Base-by-base conservation (phyloP, 2,329 filamentous ascomycete species). In the Diaporthe australafricana region DNA sequence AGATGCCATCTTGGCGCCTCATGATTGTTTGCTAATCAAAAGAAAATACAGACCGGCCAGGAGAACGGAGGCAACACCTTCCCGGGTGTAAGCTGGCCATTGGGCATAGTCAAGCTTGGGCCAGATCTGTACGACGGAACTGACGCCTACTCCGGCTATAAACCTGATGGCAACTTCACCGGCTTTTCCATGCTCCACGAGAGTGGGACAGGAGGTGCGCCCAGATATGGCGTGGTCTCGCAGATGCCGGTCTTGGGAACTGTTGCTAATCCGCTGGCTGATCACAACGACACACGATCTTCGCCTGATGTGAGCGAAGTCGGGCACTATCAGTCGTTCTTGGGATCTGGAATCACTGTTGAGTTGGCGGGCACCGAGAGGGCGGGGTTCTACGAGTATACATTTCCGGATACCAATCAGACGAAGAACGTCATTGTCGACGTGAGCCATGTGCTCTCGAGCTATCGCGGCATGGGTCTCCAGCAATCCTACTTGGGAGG, bases 181-280 rank as follows among this genome's bases (percentile, higher is more conserved):
- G 89, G 88, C 22, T 91, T 91, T 79, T 89, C 87, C 71, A 84
- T 92, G 86, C 88, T 92, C 76, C 90, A 92, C 75, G 90, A 92
- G 77, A 88, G 87, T 73, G 90, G 91, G 3, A 93, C 91, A 0
- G 91, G 91, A 9, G 91, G 91, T 1, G 90, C 89, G 1, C 90
- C 91, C 1, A 93, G 93, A 78, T 93, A 93, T 73, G 91, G 91
- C 5, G 89, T 92, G 1, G 87, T 91, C 40, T 83, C 88, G 1
- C 89, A 91, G 79, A 84, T 91, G 79, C 90, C 88, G 0, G 79
- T 89, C 0, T 76, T 86, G 0, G 88, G 88, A 0, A 77, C 77
- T 20, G 79, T 90, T 52, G 76, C 75, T 9, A 87, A 92, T 71
- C 90, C 90, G 2, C 80, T 92, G 30, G 83, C 81, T 5, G 86